Evolutionary conservation across 129 eudicot genomes (phyloP).

Genomic region (Saussurea involucrata): DNA sequence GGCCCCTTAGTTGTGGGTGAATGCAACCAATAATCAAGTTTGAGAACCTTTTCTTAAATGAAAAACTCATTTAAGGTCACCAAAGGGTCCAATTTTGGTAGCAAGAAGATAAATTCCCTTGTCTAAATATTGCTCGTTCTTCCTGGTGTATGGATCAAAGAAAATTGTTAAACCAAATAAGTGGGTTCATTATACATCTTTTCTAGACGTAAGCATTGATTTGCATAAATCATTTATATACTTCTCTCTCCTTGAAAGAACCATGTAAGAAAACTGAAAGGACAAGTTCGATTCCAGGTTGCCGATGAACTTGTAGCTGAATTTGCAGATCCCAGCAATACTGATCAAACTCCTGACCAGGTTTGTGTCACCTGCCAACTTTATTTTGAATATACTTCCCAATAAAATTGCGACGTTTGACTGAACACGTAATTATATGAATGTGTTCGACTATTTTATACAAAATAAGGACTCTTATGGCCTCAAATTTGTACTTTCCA

Average conservation of each 20-base stretch:
- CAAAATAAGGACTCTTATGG: not conserved
- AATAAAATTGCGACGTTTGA: slow-evolving; percentile 6
- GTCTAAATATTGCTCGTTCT: not conserved
- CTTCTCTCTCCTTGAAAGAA: not conserved
- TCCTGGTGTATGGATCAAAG: not conserved
- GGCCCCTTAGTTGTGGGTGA: not conserved
- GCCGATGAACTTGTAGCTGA: slow-evolving; percentile 91
- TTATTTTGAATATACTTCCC: slow-evolving; percentile 4
- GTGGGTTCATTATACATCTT: not conserved
- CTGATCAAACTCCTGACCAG: slow-evolving; percentile 50
- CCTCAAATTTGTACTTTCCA: not conserved
- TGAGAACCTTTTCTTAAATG: not conserved
- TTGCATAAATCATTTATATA: not conserved
- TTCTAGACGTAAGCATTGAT: not conserved
- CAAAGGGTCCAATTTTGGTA: too few species aligned
- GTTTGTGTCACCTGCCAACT: slow-evolving; percentile 23
- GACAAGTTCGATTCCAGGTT: slow-evolving; percentile 38
- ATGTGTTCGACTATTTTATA: not conserved
- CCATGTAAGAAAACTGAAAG: slow-evolving; percentile 6
- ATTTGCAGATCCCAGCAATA: slow-evolving; percentile 52
- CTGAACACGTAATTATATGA: not conserved
- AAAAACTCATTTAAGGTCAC: not conserved
- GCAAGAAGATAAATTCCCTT: not conserved
- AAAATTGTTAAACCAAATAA: not conserved
- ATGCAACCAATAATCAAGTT: not conserved